Evolutionary conservation across 768 basidiomycete genomes (phyloP).

Genomic region (Auricularia auricula-judae): DNA sequence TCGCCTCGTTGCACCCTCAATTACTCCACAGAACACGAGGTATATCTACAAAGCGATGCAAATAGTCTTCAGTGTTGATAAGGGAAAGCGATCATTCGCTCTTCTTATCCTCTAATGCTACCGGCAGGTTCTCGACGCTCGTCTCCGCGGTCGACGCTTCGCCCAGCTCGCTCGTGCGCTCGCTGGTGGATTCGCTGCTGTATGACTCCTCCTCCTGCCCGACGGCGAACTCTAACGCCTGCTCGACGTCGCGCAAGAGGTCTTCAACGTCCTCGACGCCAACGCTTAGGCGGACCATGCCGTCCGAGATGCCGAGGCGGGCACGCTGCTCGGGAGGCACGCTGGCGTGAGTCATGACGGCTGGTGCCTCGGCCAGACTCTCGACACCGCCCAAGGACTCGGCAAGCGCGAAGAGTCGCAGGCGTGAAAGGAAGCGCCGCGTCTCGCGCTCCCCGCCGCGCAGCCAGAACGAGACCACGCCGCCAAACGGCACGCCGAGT

Average conservation of each 20-base stretch:
- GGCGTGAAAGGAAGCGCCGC: slow-evolving; percentile 53
- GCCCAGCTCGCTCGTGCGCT: neutral
- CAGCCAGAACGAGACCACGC: slow-evolving; percentile 74
- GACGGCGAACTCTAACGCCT: slow-evolving; percentile 43
- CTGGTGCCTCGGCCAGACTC: slow-evolving; percentile 78
- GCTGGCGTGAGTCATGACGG: slow-evolving; percentile 74
- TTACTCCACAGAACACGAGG: neutral
- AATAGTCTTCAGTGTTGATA: neutral
- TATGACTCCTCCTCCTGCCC: neutral
- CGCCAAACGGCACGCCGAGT: slow-evolving; percentile 75
- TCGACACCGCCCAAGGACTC: slow-evolving; percentile 91
- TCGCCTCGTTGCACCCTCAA: no score
- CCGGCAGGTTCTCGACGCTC: neutral
- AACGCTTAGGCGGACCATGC: slow-evolving; percentile 69
- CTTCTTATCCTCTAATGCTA: neutral
- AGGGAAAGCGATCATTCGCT: neutral
- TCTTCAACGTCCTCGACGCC: slow-evolving; percentile 87
- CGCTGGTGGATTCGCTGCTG: neutral
- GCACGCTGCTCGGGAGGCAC: slow-evolving; percentile 60
- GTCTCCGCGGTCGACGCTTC: neutral
- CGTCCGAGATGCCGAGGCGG: slow-evolving; percentile 63
- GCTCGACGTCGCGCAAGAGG: slow-evolving; percentile 57
- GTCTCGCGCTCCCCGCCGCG: slow-evolving; percentile 32
- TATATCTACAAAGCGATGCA: neutral
- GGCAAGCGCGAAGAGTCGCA: slow-evolving; percentile 67